A percentile compares a stretch with the other conserved stretches of the same genome.
phyloP scores from a whole-genome alignment of 2,329 filamentous ascomycete genomes.

The Periconia sp. region DNA sequence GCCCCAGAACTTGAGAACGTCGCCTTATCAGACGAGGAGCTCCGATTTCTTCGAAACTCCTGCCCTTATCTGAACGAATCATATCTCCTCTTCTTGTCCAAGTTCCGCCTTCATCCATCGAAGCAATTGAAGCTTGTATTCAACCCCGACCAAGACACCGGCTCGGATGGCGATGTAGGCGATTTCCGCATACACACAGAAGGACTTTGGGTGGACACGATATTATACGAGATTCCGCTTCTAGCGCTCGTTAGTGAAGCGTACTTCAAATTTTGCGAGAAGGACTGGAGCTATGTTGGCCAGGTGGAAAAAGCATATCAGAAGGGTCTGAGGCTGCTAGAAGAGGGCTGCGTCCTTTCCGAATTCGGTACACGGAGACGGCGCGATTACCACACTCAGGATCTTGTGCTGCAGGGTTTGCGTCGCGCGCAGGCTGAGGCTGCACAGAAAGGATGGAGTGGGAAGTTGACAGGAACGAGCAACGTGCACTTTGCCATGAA shows the following conservation, averaged over 20 bases:
- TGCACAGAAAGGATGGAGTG: constrained; percentile 67
- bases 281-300: constrained; percentile 85
- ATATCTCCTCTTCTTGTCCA: constrained; percentile 82
- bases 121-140: constrained; percentile 81
- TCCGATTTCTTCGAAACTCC: constrained; percentile 75
- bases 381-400: constrained; percentile 93
- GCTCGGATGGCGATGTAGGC: constrained; percentile 70
- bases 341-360: constrained; percentile 86
- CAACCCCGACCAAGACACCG: constrained; percentile 60
- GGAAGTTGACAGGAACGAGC: constrained; percentile 85
- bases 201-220: constrained; percentile 91
- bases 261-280: constrained; percentile 97
- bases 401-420: constrained; percentile 88
- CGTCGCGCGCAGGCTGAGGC: constrained; percentile 77
- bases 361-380: constrained; percentile 92
- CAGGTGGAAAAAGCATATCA: constrained; percentile 84
- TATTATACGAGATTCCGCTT: constrained; percentile 95
- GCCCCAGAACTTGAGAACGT: constrained; percentile 78
- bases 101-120: constrained; percentile 79
- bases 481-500: constrained; percentile 98
- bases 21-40: constrained; percentile 77
- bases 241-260: constrained; percentile 92
- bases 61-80: constrained; percentile 80
- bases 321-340: constrained; percentile 79
- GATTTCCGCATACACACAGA: constrained; percentile 78